Evolutionary conservation across 495 filamentous ascomycete genomes (phyloP).

Genomic region (Trichoderma gamsii): DNA sequence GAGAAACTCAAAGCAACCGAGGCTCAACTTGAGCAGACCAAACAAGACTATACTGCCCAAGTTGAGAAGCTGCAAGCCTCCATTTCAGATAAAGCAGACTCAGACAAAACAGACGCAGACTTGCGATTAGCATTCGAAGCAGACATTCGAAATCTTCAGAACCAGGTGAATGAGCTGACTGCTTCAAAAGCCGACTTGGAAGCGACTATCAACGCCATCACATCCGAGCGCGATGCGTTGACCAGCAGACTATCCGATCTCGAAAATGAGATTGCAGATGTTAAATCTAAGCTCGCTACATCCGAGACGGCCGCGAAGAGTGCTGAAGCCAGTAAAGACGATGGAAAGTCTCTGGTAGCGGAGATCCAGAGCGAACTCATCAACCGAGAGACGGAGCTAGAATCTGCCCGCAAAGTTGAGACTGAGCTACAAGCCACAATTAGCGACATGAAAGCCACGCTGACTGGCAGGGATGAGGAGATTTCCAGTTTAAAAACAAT

Average conservation of each 20-base stretch:
- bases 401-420: neutral
- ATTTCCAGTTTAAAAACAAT: conserved; percentile 39
- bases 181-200: neutral
- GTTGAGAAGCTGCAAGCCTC: conserved; percentile 1
- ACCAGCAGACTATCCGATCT: neutral
- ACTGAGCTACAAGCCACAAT: neutral
- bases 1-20: neutral
- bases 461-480: conserved; percentile 16
- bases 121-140: neutral
- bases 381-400: neutral
- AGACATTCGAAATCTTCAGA: neutral
- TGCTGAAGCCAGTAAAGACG: neutral
- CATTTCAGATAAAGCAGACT: neutral
- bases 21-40: neutral
- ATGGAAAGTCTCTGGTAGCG: neutral
- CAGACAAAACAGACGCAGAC: neutral
- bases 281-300: neutral
- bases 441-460: neutral
- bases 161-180: conserved; percentile 1
- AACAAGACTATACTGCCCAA: neutral
- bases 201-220: neutral
- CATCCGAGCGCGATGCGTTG: conserved; percentile 1
- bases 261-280: neutral
- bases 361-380: neutral
- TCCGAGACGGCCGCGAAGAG: neutral